Base-by-base conservation (phyloP, 352 stramenopile genomes). In the Aphanomyces stellatus region DNA sequence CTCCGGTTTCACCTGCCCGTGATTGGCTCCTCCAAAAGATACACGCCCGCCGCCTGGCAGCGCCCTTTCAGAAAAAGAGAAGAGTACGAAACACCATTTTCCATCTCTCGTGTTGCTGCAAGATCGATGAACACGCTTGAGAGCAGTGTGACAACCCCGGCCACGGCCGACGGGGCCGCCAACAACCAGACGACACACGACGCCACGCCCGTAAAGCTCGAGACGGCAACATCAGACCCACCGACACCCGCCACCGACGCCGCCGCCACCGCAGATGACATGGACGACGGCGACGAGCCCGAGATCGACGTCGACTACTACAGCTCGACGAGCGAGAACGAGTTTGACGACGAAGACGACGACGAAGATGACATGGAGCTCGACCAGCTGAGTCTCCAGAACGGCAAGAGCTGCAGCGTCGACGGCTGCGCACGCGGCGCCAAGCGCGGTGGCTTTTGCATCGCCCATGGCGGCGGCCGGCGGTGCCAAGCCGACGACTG, bases 401-500 rank as follows among this genome's bases (percentile, higher is more conserved):
- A 56, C 55, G 63, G 37, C 37, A 88, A 87, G 41, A 86, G 77
- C 41, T 92, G 84, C 72, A 71, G 79, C 28, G 73, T 79, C 10
- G 74, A 84, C 2, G 75, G 79, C 43, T 92, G 84, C 74, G 76
- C 67, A 60, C 78, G 77, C 68, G 88, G 88, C 53, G 81, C 84
- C 69, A 90, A 90, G 71, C 82, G 81, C n/a, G 88, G 88, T 69
- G 84, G 84, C 55, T 81, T 87, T 71, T 92, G 84, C 74, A 90
- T 82, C 77, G 88, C 84, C 24, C 84, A 92, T 37, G 82, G 82
- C 53, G 85, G 85, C 56, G 85, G 82, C 41, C 76, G 76, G 61
- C 87, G 89, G 66, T 93, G 85, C 65, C 78, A 78, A 40, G 51
- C 73, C 22, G 73, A 75, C 4, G 60, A 67, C 37, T 67, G 60